These are phyloP conservation scores for Codiaeum variegatum DNA, from an alignment of 441 rosid species.

Conservation along the genomic window DNA sequence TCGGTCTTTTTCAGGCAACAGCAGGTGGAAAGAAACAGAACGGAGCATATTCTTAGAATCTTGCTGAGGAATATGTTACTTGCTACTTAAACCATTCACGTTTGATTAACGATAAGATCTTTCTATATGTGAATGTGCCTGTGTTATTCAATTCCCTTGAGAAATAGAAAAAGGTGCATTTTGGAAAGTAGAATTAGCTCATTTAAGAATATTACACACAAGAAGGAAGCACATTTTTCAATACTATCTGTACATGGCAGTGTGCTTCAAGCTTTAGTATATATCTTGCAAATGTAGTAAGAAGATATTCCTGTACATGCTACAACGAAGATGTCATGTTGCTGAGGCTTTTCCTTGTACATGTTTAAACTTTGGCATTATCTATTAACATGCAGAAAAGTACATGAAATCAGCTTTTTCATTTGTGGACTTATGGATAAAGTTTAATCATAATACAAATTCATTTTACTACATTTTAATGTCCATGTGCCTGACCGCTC, in stretches of 20 bases:
- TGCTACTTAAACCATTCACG: background rate
- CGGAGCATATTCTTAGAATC: background rate
- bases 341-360: background rate
- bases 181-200: background rate
- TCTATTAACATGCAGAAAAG: background rate
- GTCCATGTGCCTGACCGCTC: background rate
- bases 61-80: background rate
- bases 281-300: background rate
- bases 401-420: background rate
- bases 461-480: constrained; percentile 1
- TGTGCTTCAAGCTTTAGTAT: background rate
- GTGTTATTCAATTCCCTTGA: background rate
- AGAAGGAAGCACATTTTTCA: background rate
- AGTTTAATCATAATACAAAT: background rate
- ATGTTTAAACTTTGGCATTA: background rate
- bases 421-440: background rate
- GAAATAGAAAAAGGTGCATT: background rate
- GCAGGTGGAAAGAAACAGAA: background rate
- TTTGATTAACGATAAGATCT: background rate
- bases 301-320: background rate
- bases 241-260: background rate
- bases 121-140: background rate
- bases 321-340: background rate
- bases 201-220: background rate
- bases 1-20: background rate